A percentile compares a stretch with the other conserved stretches of the same genome.
phyloP scores from a whole-genome alignment of 371 early-diverging fungal genomes.

The Mortierella sp. region DNA sequence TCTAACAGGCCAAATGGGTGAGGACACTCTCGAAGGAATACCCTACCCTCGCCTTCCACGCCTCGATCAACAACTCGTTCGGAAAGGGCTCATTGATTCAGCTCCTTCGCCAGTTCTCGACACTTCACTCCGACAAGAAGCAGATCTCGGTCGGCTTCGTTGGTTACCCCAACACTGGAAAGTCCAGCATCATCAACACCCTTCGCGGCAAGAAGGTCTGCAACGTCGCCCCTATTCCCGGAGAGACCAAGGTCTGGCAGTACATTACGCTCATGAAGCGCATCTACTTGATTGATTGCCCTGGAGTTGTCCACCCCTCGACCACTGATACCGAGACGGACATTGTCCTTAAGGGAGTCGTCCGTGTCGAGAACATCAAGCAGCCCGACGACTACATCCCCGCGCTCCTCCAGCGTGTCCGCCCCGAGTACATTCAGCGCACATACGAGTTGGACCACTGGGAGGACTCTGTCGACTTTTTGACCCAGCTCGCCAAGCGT shows the following conservation, averaged over 20 bases:
- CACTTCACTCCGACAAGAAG: conserved; percentile 96
- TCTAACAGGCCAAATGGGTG: conserved; percentile 89
- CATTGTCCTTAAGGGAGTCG: conserved; percentile 98
- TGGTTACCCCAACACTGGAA: conserved; percentile 98
- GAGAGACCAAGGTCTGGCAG: conserved; percentile 99
- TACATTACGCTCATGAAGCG: conserved; percentile 99
- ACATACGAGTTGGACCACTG: conserved; percentile 92
- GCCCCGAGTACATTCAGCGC: conserved; percentile 89
- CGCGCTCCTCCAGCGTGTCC: conserved; percentile 88
- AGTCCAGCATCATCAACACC: conserved; percentile 99
- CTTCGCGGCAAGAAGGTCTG: conserved; percentile 97
- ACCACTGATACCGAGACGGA: conserved; percentile 92
- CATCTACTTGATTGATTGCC: conserved; percentile 99
- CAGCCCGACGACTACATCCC: conserved; percentile 96
- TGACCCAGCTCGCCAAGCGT: conserved; percentile 90
- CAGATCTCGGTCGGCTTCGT: conserved; percentile 98
- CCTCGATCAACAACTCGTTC: conserved; percentile 97
- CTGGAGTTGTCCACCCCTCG: conserved; percentile 97
- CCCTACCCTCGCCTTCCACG: conserved; percentile 99
- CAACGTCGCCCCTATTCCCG: conserved; percentile 99
- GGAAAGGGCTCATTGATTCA: conserved; percentile 99
- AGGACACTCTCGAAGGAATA: conserved; percentile 89
- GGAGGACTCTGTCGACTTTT: conserved; percentile 90
- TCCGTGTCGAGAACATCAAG: conserved; percentile 96
- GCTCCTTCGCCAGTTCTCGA: conserved; percentile 96